Evolutionary conservation across 2,329 filamentous ascomycete genomes (phyloP).

Genomic region (Sarocladium oryzae): DNA sequence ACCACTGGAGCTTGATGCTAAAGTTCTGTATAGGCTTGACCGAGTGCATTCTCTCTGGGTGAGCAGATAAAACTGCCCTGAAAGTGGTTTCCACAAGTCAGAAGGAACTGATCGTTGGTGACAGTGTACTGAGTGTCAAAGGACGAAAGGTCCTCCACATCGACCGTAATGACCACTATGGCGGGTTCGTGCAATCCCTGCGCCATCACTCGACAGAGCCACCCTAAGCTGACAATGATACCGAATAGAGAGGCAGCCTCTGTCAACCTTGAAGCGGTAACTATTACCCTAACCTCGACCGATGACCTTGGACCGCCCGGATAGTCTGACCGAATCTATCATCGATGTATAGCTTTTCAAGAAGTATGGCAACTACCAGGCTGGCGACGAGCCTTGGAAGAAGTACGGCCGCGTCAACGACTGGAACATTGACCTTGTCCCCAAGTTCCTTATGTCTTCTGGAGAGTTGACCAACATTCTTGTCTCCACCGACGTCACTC

Average conservation of each 20-base stretch:
- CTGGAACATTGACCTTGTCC: conserved; percentile 99
- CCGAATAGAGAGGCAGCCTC: conserved; percentile 74
- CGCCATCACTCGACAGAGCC: neutral
- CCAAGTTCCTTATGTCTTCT: conserved; percentile 97
- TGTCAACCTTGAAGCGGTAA: conserved; percentile 89
- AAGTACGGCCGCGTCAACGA: conserved; percentile 94
- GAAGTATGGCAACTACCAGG: conserved; percentile 78
- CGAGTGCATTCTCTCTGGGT: conserved; percentile 98
- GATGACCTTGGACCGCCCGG: conserved; percentile 10
- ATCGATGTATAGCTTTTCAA: conserved; percentile 70
- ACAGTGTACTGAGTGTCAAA: conserved; percentile 91
- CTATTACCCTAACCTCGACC: conserved; percentile 20
- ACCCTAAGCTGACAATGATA: conserved; percentile 15
- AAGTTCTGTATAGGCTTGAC: conserved; percentile 64
- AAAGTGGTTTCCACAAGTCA: neutral
- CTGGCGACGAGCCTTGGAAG: conserved; percentile 90
- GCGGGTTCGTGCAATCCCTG: conserved; percentile 62
- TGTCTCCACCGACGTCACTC: conserved; percentile 86
- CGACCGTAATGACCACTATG: conserved; percentile 96
- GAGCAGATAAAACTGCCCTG: conserved; percentile 26
- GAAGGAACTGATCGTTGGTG: conserved; percentile 2
- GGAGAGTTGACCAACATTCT: conserved; percentile 98
- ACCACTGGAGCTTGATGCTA: conserved; percentile 14
- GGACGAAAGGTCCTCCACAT: conserved; percentile 99
- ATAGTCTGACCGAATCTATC: conserved; percentile 14